phyloP scores from a whole-genome alignment of 139 green algal genomes.

The Chlamydomonas eustigma region DNA sequence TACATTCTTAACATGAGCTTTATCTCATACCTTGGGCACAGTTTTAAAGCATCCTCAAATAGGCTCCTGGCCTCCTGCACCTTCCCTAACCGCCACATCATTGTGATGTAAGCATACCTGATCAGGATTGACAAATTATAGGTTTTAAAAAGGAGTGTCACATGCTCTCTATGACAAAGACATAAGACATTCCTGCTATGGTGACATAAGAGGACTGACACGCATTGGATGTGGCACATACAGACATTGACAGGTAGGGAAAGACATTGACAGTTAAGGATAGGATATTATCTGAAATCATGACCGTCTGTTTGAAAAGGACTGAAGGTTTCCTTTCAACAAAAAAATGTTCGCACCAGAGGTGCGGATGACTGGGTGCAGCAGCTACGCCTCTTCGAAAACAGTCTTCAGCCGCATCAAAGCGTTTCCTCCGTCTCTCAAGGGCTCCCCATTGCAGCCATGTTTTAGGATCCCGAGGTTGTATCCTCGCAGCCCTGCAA shows the following conservation, averaged over 20 bases:
- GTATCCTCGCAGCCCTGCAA: not conserved
- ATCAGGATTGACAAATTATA: no score
- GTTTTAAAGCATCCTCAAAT: slow-evolving; percentile 35
- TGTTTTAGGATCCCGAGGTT: slow-evolving; percentile 52
- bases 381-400: slow-evolving; percentile 45
- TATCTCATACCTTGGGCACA: slow-evolving; percentile 53
- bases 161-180: no score
- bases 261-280: no score
- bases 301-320: no score
- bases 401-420: slow-evolving; percentile 44
- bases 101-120: slow-evolving; percentile 35
- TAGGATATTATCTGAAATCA: no score
- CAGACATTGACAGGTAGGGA: no score
- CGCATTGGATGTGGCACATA: no score
- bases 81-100: slow-evolving; percentile 23
- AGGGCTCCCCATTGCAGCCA: slow-evolving; percentile 68
- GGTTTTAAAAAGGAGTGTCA: no score
- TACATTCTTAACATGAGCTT: no score
- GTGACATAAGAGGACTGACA: no score
- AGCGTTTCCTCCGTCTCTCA: slow-evolving; percentile 48
- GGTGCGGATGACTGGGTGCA: slow-evolving; percentile 59
- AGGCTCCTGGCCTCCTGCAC: slow-evolving; percentile 30
- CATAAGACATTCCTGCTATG: no score
- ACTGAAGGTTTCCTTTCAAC: no score
- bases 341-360: slow-evolving; percentile 45